phyloP scores from a whole-genome alignment of 306 rosid genomes.

The Vachellia pachyceras region DNA sequence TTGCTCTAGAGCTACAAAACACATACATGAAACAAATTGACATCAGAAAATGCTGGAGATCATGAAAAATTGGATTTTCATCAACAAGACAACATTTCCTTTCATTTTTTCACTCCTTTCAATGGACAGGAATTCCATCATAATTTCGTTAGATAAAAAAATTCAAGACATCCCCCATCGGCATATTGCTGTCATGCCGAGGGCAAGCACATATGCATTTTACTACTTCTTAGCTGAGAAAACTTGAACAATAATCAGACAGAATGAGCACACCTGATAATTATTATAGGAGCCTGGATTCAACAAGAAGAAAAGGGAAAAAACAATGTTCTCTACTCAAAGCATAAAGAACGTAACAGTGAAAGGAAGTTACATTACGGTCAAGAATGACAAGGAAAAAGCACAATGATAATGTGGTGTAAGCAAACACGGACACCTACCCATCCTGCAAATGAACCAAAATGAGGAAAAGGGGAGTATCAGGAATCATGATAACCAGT shows the following conservation, averaged over 20 bases:
- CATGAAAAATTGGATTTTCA: neutral
- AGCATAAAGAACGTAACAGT: neutral
- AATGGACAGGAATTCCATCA: neutral
- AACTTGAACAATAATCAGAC: neutral
- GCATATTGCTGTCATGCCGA: neutral
- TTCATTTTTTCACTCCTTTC: neutral
- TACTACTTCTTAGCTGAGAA: neutral
- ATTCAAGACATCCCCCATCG: neutral
- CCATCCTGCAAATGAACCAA: constrained; percentile 82
- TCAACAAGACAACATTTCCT: neutral
- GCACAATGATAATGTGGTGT: constrained; percentile 24
- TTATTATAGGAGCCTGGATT: neutral
- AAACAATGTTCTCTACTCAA: neutral
- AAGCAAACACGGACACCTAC: constrained; percentile 60
- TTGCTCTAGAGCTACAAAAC: neutral
- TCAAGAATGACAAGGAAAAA: constrained; percentile 15
- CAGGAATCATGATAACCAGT: neutral
- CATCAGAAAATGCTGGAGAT: neutral
- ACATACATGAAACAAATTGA: constrained; percentile 15
- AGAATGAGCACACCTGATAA: neutral
- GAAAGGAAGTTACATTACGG: neutral
- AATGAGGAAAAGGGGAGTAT: constrained; percentile 33
- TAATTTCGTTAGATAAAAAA: neutral
- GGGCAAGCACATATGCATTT: neutral
- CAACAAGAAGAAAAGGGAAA: neutral